Conservation (phyloP, 495 filamentous ascomycete genomes). For the Aspergillus wentii region DNA sequence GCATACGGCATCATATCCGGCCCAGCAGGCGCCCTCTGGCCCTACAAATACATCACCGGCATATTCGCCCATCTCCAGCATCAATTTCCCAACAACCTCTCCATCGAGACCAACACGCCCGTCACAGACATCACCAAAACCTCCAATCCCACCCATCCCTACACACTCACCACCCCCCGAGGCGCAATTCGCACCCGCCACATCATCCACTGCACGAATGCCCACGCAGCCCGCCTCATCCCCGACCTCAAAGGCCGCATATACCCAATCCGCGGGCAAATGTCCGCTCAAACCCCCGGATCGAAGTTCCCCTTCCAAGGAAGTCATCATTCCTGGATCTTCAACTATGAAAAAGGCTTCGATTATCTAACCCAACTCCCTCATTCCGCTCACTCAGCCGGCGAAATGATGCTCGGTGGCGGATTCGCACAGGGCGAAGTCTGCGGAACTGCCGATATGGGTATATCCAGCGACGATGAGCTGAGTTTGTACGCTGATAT, state of each 20-base stretch:
- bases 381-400: slow-evolving; percentile 22
- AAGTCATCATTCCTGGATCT: slow-evolving; percentile 27
- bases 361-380: slow-evolving; percentile 76
- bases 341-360: slow-evolving; percentile 59
- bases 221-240: slow-evolving; percentile 67
- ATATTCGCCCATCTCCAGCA: slow-evolving; percentile 54
- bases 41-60: slow-evolving; percentile 71
- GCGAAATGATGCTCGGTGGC: slow-evolving; percentile 64
- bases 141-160: slow-evolving; percentile 7
- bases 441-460: slow-evolving; percentile 46
- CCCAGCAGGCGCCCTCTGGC: slow-evolving; percentile 58
- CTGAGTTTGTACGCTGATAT: slow-evolving; percentile 26
- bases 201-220: slow-evolving; percentile 76
- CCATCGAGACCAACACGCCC: slow-evolving; percentile 70
- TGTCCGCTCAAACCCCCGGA: slow-evolving; percentile 60
- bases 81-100: slow-evolving; percentile 40
- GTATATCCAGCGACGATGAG: slow-evolving; percentile 24
- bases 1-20: slow-evolving; percentile 40
- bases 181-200: slow-evolving; percentile 54
- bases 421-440: slow-evolving; percentile 42
- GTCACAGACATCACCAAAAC: slow-evolving; percentile 41
- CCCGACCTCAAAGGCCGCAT: slow-evolving; percentile 65
- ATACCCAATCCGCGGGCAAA: slow-evolving; percentile 68
- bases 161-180: slow-evolving; percentile 53
- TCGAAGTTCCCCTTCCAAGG: slow-evolving; percentile 27